A percentile compares a stretch with the other conserved stretches of the same genome.
Evolutionary conservation across 169 alveolate species (phyloP).

Genomic region (Plasmodium adleri): DNA sequence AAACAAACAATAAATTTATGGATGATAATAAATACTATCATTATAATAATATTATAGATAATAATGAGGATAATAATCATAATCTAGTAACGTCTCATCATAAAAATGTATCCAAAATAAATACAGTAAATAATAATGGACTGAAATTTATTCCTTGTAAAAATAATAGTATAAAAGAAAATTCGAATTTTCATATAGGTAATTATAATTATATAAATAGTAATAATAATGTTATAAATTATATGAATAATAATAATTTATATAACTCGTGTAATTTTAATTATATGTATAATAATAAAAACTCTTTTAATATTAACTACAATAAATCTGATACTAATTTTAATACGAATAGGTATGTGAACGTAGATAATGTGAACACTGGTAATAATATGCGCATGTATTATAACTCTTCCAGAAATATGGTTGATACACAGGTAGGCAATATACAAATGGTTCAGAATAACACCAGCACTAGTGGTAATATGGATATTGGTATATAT

Average conservation of each 20-base stretch:
- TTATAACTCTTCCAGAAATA: conserved; percentile 29
- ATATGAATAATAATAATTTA: conserved; percentile 20
- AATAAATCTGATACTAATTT: conserved; percentile 60
- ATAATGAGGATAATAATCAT: conserved; percentile 15
- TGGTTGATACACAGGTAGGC: background rate
- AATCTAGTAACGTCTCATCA: conserved; percentile 4
- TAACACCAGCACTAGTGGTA: background rate
- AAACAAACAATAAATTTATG: conserved; percentile 5
- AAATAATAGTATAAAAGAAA: conserved; percentile 46
- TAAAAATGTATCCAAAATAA: conserved; percentile 18
- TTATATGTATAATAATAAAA: conserved; percentile 42
- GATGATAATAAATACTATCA: conserved; percentile 32
- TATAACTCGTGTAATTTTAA: conserved; percentile 43
- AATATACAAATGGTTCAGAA: background rate
- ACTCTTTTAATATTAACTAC: conserved; percentile 34
- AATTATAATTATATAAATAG: conserved; percentile 39
- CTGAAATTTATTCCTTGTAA: conserved; percentile 39
- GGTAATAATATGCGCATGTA: conserved; percentile 19
- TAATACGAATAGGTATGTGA: conserved; percentile 75
- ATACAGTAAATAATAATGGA: conserved; percentile 6
- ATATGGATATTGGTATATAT: background rate
- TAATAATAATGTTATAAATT: conserved; percentile 20
- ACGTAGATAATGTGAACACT: conserved; percentile 33
- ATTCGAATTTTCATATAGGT: conserved; percentile 66
- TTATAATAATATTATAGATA: conserved; percentile 8